A percentile compares a stretch with the other conserved stretches of the same genome.
Conservation (phyloP, 805 yeast species). For the Candida glaebosa region DNA sequence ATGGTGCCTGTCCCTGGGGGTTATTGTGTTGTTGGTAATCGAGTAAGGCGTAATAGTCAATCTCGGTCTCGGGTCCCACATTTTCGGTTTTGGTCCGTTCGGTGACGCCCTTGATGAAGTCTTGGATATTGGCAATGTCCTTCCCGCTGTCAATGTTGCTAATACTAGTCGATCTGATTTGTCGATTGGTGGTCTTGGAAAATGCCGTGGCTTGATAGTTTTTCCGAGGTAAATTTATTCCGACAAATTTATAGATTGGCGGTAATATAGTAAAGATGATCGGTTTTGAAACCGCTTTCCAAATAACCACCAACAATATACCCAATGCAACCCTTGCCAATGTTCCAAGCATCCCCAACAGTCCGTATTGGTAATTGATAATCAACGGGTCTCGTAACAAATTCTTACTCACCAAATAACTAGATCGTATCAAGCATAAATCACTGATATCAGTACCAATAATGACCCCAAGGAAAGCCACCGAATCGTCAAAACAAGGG, state of each 20-base stretch:
- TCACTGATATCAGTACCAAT: slow-evolving; percentile 69
- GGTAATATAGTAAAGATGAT: slow-evolving; percentile 53
- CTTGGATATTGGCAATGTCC: slow-evolving; percentile 21
- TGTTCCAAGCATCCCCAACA: slow-evolving; percentile 41
- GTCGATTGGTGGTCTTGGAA: slow-evolving; percentile 26
- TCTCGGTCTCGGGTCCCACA: slow-evolving; percentile 37
- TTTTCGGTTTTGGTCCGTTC: slow-evolving; percentile 23
- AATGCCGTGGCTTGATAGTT: slow-evolving; percentile 38
- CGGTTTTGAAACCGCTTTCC: slow-evolving; percentile 79
- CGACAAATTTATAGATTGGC: slow-evolving; percentile 49
- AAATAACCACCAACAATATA: slow-evolving; percentile 53
- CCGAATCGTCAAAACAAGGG: slow-evolving; percentile 94
- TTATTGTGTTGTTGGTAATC: slow-evolving; percentile 22
- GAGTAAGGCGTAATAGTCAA: slow-evolving; percentile 39
- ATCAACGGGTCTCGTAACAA: slow-evolving; percentile 26
- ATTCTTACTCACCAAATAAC: slow-evolving; percentile 19
- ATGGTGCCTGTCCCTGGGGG: slow-evolving; percentile 12
- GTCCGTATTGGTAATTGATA: slow-evolving; percentile 39
- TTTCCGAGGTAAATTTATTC: slow-evolving; percentile 37
- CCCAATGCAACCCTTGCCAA: slow-evolving; percentile 58
- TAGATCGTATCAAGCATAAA: slow-evolving; percentile 42
- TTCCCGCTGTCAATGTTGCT: slow-evolving; percentile 31
- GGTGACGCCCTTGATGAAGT: slow-evolving; percentile 22
- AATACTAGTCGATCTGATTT: slow-evolving; percentile 37
- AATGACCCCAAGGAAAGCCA: slow-evolving; percentile 87